A percentile compares a stretch with the other conserved stretches of the same genome.
These are phyloP conservation scores for Mycena amicta DNA, from an alignment of 768 basidiomycete species.

Conservation along the genomic window DNA sequence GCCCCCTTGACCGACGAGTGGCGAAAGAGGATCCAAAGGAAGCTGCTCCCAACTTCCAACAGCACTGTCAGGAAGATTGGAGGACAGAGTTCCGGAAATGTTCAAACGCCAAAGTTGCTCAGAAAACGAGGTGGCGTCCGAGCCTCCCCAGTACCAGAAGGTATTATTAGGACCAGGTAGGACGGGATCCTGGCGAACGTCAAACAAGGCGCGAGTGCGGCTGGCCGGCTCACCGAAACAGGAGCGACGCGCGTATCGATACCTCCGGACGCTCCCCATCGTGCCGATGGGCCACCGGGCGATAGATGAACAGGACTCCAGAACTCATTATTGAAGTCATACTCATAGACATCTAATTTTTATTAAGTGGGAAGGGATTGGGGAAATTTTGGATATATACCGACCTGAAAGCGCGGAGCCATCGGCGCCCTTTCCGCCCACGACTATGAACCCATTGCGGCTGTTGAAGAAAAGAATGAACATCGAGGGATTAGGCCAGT, in stretches of 20 bases:
- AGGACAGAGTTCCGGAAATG: slow-evolving; percentile 70
- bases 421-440: slow-evolving; percentile 67
- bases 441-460: slow-evolving; percentile 72
- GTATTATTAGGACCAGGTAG: slow-evolving; percentile 66
- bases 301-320: slow-evolving; percentile 51
- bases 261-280: slow-evolving; percentile 77
- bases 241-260: slow-evolving; percentile 58
- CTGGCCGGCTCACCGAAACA: slow-evolving; percentile 13
- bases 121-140: slow-evolving; percentile 51
- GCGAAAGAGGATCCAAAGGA: slow-evolving; percentile 40
- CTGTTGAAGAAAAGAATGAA: too few species aligned
- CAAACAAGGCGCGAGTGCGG: background rate
- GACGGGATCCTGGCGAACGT: slow-evolving; percentile 39
- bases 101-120: slow-evolving; percentile 74
- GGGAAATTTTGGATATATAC: too few species aligned
- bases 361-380: too few species aligned
- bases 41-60: slow-evolving; percentile 63
- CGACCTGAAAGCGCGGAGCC: slow-evolving; percentile 56
- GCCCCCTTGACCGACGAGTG: slow-evolving; percentile 55
- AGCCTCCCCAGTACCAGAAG: slow-evolving; percentile 76
- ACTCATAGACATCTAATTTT: slow-evolving; percentile 86
- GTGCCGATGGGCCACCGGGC: slow-evolving; percentile 48
- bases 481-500: too few species aligned
- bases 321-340: slow-evolving; percentile 73
- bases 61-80: slow-evolving; percentile 58